These are phyloP conservation scores for Saccharomycopsis sp. DNA, from an alignment of 805 yeast genomes.

Conservation along the genomic window DNA sequence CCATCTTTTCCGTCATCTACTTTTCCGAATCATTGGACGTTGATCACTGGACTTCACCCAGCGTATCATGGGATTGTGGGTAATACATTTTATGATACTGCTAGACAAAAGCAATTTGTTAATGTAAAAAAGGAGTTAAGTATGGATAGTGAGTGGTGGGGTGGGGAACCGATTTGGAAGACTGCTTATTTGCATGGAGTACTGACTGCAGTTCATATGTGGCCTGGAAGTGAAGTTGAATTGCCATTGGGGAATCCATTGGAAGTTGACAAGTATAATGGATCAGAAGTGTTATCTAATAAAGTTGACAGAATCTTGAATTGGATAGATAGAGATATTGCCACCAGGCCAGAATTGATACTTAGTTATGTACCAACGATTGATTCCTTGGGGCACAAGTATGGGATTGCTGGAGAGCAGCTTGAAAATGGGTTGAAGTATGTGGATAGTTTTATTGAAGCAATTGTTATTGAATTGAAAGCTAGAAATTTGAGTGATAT, in stretches of 20 bases:
- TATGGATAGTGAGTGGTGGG: slow-evolving; percentile 51
- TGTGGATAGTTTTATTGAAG: slow-evolving; percentile 60
- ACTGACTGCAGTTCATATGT: slow-evolving; percentile 80
- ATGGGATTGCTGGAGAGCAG: slow-evolving; percentile 60
- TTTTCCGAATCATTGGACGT: slow-evolving; percentile 88
- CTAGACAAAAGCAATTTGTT: slow-evolving; percentile 46
- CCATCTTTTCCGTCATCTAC: slow-evolving; percentile 89
- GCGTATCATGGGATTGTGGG: slow-evolving; percentile 83
- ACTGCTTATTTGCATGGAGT: slow-evolving; percentile 62
- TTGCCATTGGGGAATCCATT: slow-evolving; percentile 43
- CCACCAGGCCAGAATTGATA: slow-evolving; percentile 64
- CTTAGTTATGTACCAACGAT: slow-evolving; percentile 75
- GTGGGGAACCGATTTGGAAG: slow-evolving; percentile 85
- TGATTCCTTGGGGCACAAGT: slow-evolving; percentile 69
- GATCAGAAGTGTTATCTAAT: slow-evolving; percentile 47
- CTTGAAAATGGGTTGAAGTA: slow-evolving; percentile 46
- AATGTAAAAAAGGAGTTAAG: slow-evolving; percentile 52
- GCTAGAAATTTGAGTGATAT: slow-evolving; percentile 53
- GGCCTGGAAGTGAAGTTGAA: slow-evolving; percentile 88
- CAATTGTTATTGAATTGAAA: slow-evolving; percentile 40
- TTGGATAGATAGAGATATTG: slow-evolving; percentile 59
- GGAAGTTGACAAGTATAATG: slow-evolving; percentile 56
- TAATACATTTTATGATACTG: slow-evolving; percentile 68
- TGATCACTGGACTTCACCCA: slow-evolving; percentile 82
- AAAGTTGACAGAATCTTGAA: slow-evolving; percentile 53